A percentile compares a stretch with the other conserved stretches of the same genome.
These are phyloP conservation scores for Phytophthora colocasiae DNA, from an alignment of 352 stramenopile species.

Conservation along the genomic window DNA sequence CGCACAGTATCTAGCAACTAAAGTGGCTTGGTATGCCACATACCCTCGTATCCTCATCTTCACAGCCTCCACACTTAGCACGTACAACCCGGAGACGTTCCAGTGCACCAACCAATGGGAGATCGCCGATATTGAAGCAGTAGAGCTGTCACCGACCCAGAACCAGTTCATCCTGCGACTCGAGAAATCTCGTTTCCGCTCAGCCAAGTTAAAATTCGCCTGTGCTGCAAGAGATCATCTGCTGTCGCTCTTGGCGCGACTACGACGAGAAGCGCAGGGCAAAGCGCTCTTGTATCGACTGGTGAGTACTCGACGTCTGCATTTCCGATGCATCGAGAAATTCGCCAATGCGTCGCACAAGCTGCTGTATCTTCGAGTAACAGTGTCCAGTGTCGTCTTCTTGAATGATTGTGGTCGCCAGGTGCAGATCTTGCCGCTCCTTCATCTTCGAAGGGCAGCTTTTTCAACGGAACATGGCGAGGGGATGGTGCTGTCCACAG, in stretches of 20 bases:
- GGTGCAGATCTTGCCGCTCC: slow-evolving; percentile 57
- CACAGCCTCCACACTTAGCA: slow-evolving; percentile 55
- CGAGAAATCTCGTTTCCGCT: slow-evolving; percentile 70
- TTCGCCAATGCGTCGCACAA: slow-evolving; percentile 71
- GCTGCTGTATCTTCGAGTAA: slow-evolving; percentile 59
- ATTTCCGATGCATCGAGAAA: slow-evolving; percentile 73
- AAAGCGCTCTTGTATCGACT: slow-evolving; percentile 47
- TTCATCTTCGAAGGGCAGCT: slow-evolving; percentile 59
- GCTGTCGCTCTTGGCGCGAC: slow-evolving; percentile 53
- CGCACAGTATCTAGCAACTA: slow-evolving; percentile 74
- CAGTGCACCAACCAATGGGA: slow-evolving; percentile 78
- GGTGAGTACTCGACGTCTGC: slow-evolving; percentile 31
- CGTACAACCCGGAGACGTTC: slow-evolving; percentile 76
- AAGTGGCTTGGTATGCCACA: slow-evolving; percentile 71
- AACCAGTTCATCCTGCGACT: slow-evolving; percentile 72
- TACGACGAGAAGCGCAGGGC: slow-evolving; percentile 54
- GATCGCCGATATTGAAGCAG: slow-evolving; percentile 61
- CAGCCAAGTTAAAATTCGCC: slow-evolving; percentile 59
- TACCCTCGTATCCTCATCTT: slow-evolving; percentile 69
- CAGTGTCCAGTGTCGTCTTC: slow-evolving; percentile 54
- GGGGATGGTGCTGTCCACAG: slow-evolving; percentile 63
- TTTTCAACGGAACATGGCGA: slow-evolving; percentile 54
- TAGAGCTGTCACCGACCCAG: slow-evolving; percentile 45
- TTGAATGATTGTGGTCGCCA: slow-evolving; percentile 57
- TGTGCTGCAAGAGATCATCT: slow-evolving; percentile 65